Evolutionary conservation across 2,329 filamentous ascomycete genomes (phyloP).

Genomic region (Claviceps capensis): DNA sequence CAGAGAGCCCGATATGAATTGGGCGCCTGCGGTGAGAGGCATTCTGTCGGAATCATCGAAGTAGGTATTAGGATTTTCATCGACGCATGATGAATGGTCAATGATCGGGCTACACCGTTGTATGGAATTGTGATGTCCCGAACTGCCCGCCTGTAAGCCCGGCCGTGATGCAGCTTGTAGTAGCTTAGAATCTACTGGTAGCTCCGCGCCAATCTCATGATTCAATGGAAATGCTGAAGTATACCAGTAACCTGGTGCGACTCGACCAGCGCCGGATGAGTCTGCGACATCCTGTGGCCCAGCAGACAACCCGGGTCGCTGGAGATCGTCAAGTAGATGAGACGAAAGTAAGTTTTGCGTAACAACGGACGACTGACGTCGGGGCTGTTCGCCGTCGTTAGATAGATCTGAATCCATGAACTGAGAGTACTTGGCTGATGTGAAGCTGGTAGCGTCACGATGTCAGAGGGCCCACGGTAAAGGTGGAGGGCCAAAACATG

Average conservation of each 20-base stretch:
- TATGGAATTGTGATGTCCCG: constrained; percentile 12
- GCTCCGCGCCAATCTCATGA: constrained; percentile 25
- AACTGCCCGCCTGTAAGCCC: constrained; percentile 25
- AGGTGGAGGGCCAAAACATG: not conserved
- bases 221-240: constrained; percentile 28
- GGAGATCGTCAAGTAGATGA: not conserved
- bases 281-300: constrained; percentile 1
- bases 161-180: constrained; percentile 43
- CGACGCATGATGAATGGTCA: constrained; percentile 17
- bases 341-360: constrained; percentile 43
- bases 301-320: not conserved
- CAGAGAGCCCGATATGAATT: constrained; percentile 40
- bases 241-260: constrained; percentile 40
- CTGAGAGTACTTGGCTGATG: not conserved
- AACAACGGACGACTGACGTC: constrained; percentile 45
- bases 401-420: constrained; percentile 19
- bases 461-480: not conserved
- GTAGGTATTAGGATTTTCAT: constrained; percentile 19
- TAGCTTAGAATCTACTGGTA: constrained; percentile 39
- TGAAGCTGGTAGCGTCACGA: constrained; percentile 1
- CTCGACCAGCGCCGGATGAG: constrained; percentile 18
- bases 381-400: constrained; percentile 12
- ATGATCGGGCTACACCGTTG: constrained; percentile 19
- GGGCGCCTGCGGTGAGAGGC: constrained; percentile 41
- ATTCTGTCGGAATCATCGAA: constrained; percentile 44